A percentile compares a stretch with the other conserved stretches of the same genome.
phyloP scores from a whole-genome alignment of 2,329 filamentous ascomycete genomes.

The Tetracladium maxilliforme region DNA sequence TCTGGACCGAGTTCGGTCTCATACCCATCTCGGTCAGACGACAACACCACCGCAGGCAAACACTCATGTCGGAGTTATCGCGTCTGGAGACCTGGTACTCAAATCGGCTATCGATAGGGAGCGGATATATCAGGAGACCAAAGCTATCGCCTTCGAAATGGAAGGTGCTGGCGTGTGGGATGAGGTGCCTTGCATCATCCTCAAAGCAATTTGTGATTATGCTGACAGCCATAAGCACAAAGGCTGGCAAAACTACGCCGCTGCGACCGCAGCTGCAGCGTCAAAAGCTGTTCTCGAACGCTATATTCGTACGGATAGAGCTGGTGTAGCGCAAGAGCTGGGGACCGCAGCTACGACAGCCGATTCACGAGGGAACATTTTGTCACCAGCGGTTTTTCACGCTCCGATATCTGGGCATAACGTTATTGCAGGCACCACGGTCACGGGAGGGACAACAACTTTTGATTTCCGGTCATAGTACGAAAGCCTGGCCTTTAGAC shows the following conservation, averaged over 20 bases:
- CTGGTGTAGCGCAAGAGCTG: no score
- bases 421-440: no score
- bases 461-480: no score
- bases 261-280: conserved; percentile 19
- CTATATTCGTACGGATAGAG: conserved; percentile 1
- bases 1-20: conserved; percentile 5
- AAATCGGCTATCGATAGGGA: conserved; percentile 16
- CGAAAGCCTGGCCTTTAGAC: no score
- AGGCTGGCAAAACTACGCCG: conserved; percentile 22
- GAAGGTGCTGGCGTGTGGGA: conserved; percentile 20
- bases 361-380: no score
- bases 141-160: conserved; percentile 17
- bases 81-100: conserved; percentile 18
- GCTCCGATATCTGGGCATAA: no score
- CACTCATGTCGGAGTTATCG: conserved; percentile 18
- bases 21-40: conserved; percentile 1
- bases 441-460: no score
- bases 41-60: conserved; percentile 3
- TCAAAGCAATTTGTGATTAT: conserved; percentile 23
- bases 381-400: no score
- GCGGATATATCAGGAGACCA: conserved; percentile 8
- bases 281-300: conserved; percentile 12
- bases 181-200: conserved; percentile 12
- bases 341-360: no score
- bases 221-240: conserved; percentile 22